Evolutionary conservation across 2,329 filamentous ascomycete species (phyloP).

Genomic region (Pyrenophora seminiperda): DNA sequence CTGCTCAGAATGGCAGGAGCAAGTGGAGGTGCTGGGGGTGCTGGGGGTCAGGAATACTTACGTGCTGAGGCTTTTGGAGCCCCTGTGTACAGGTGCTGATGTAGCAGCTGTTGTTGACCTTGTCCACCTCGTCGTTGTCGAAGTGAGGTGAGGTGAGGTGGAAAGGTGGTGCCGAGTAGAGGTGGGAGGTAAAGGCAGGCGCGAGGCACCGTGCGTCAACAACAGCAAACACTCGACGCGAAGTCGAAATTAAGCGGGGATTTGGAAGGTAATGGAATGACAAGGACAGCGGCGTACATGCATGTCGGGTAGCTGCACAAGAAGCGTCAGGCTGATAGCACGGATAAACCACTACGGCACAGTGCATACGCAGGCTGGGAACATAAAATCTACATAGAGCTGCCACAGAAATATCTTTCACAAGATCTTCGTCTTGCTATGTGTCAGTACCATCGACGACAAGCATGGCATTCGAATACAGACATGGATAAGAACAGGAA

Average conservation of each 20-base stretch:
- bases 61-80: neutral
- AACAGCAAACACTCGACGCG: constrained; percentile 8
- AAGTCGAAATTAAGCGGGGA: neutral
- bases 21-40: neutral
- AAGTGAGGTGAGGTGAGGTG: constrained; percentile 7
- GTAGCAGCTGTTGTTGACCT: neutral
- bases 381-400: too few species aligned
- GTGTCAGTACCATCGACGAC: too few species aligned
- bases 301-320: constrained; percentile 4
- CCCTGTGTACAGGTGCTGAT: neutral
- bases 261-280: constrained; percentile 2
- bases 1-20: neutral
- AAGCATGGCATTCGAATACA: too few species aligned
- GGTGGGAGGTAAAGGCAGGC: constrained; percentile 13
- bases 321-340: neutral
- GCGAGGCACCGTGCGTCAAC: constrained; percentile 15
- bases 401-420: too few species aligned
- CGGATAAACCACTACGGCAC: neutral
- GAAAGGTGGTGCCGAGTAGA: neutral
- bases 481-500: too few species aligned
- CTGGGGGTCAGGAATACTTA: constrained; percentile 7
- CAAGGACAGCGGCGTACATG: neutral
- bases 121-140: neutral
- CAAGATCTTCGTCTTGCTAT: too few species aligned
- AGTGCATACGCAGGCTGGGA: neutral